Conservation (phyloP, 1,139 yeast species). For the Hansenula sp. region DNA sequence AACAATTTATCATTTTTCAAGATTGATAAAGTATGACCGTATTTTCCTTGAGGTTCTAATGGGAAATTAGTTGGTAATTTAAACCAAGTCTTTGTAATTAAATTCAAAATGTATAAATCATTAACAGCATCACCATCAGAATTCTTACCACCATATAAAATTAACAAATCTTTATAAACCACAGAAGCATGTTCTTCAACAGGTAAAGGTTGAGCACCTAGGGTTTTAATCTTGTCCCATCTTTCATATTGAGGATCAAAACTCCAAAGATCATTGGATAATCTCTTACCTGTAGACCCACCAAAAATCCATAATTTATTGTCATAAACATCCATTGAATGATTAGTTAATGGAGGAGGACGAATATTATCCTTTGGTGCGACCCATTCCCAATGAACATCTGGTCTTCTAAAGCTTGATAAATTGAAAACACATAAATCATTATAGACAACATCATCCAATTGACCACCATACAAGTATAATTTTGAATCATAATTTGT, state of each 20-base stretch:
- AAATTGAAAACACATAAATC: slow-evolving; percentile 86
- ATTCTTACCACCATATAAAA: slow-evolving; percentile 88
- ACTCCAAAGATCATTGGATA: slow-evolving; percentile 77
- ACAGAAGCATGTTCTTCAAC: slow-evolving; percentile 91
- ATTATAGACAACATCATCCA: slow-evolving; percentile 81
- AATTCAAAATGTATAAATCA: slow-evolving; percentile 70
- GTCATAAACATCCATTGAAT: slow-evolving; percentile 78
- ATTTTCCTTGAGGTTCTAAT: slow-evolving; percentile 73
- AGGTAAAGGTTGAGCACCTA: slow-evolving; percentile 69
- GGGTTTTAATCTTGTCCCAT: slow-evolving; percentile 50
- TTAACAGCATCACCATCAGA: slow-evolving; percentile 67
- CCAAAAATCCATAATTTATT: slow-evolving; percentile 90
- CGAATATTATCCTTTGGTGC: slow-evolving; percentile 47
- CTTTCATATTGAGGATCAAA: slow-evolving; percentile 65
- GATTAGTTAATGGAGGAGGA: slow-evolving; percentile 93
- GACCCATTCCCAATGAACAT: slow-evolving; percentile 79
- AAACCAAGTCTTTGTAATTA: slow-evolving; percentile 70
- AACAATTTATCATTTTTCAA: slow-evolving; percentile 64
- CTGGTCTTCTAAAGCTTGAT: slow-evolving; percentile 79
- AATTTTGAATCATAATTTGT: slow-evolving; percentile 67
- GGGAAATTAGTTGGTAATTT: slow-evolving; percentile 51
- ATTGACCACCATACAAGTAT: slow-evolving; percentile 92
- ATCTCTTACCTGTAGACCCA: slow-evolving; percentile 75
- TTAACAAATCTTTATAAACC: slow-evolving; percentile 73
- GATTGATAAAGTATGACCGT: slow-evolving; percentile 91